Evolutionary conservation across 495 filamentous ascomycete species (phyloP), one percentile per base, ranked within the genome.

Genomic region (Cudoniella acicularis): DNA sequence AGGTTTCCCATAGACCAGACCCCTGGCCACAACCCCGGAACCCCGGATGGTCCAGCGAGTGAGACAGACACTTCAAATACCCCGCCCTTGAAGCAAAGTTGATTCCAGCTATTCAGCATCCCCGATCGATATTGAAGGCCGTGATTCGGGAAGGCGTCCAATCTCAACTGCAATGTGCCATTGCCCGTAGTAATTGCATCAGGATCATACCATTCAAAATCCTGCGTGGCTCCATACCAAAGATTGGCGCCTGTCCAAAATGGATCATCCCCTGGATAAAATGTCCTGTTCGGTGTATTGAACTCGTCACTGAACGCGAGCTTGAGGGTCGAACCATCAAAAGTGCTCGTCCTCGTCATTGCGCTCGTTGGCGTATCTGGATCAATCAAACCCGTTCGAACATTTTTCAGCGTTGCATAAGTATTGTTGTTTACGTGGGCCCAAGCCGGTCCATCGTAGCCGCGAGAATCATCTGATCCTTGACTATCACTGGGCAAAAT

Each of bases 151-250:
- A 87, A 89, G 8, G 75, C 67, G 64, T 86, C 86, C 60, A 91
- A 83, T 54, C 78, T 76, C 50, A 92, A 73, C 63, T 86, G 82
- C n/a, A 92, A 73, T 17, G 79, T 79, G 22, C 88, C 88, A 59
- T 83, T 79, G 42, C 71, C 75, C 9, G 88, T 91, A 8, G 83
- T 87, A 10, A 85, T 75, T 10, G 88, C 87, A 69, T 91, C 88
- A 0, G 88, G 88, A 66, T 91, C 88, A 64, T 92, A 91, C 88
- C 88, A 91, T 80, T 90, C 87, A 47, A 90, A 70, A 74, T 91
- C 88, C 64, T 83, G 74, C 2, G 88, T 91, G 43, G 87, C 86
- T 51, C 88, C 87, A 67, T 67, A 67, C 65, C 65, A 64, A n/a
- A 67, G 45, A 49, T 67, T 52, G 11, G 65, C 49, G 26, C 49